Evolutionary conservation across 495 filamentous ascomycete species (phyloP), one percentile per base, ranked within the genome.

Genomic region (Xylaria palmicola): DNA sequence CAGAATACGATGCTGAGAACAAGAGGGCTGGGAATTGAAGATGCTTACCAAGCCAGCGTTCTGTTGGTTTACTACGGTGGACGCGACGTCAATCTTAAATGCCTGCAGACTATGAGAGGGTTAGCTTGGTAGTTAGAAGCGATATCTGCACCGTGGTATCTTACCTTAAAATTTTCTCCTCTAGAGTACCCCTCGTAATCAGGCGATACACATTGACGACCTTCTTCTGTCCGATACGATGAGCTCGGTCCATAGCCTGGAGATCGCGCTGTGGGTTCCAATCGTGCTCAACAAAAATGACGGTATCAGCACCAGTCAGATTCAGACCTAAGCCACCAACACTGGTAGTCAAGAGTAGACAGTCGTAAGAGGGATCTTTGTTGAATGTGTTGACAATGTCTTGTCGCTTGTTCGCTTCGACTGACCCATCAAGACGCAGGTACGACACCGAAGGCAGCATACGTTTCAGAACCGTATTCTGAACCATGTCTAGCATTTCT

Each of bases 241-340:
- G 94, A 9, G 95, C 94, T 48, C 94, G 92, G 70, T 98, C 94
- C 94, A 98, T 98, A 65, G 94, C 94, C 73, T 98, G 94, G 65
- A 98, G 84, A 76, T 98, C 94, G 75, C 96, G 96, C 71, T 98
- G 95, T 32, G 94, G 94, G 70, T 98, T 98, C 94, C 94, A 98
- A 74, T 98, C 94, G 74, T 98, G 94, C 76, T 98, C 94, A 26
- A 98, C 95, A 69, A 98, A 98, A 64, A 98, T 98, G 63, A 98
- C 94, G 0, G 94, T 98, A 76, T 98, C 94, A 8, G 94, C 94
- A 62, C 94, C 94, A 10, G 94, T 98, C 29, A 98, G 81, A 72
- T 98, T 98, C 54, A 98, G 83, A 22, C 94, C 94, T 22, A 98
- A 79, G 62, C 94, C 94, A 74, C 94, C 94, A 51, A 98, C 93